A percentile compares a stretch with the other conserved stretches of the same genome.
Evolutionary conservation across 371 early-diverging fungal species (phyloP).

Genomic region (Mortierella sp.): DNA sequence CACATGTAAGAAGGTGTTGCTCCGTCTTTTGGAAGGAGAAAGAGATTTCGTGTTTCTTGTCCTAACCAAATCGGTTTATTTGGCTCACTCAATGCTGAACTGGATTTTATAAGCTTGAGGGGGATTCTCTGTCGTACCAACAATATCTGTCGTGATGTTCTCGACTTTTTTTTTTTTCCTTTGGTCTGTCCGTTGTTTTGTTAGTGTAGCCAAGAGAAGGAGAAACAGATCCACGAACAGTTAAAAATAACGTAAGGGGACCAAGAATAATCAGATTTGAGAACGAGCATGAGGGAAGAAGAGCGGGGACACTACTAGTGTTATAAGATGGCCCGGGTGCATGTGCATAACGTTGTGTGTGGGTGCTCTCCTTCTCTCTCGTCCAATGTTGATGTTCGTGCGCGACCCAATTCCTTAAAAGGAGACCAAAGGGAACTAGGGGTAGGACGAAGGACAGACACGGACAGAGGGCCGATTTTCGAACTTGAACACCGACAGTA

Average conservation of each 20-base stretch:
- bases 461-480: background rate
- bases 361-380: background rate
- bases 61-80: background rate
- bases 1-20: no score
- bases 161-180: background rate
- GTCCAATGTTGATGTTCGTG: background rate
- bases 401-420: background rate
- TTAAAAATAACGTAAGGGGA: background rate
- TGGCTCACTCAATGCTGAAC: background rate
- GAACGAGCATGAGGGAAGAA: background rate
- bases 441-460: no score
- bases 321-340: constrained; percentile 6
- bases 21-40: no score
- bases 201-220: background rate
- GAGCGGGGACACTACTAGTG: background rate
- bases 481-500: background rate
- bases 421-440: background rate
- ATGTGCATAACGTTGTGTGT: background rate
- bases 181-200: constrained; percentile 1
- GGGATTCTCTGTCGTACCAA: background rate
- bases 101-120: no score
- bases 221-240: background rate
- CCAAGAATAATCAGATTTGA: background rate
- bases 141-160: background rate
- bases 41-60: no score